A percentile compares a stretch with the other conserved stretches of the same genome.
Evolutionary conservation across 306 rosid species (phyloP).

Genomic region (Castanopsis chinensis): DNA sequence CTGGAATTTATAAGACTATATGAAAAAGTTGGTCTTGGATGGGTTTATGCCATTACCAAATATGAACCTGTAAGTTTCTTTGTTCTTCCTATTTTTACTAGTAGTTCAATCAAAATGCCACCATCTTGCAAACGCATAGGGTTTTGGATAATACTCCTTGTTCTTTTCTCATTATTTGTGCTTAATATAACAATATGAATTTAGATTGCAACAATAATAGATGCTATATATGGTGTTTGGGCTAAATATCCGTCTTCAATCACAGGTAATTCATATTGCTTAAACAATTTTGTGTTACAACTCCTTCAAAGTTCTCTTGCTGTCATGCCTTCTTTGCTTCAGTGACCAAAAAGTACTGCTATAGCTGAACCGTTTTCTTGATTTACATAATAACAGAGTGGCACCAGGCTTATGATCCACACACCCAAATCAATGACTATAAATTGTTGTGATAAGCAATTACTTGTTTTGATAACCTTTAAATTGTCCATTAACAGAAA

Average conservation of each 20-base stretch:
- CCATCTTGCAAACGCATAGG: constrained; percentile 1
- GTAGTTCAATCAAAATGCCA: background rate
- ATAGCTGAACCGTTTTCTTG: background rate
- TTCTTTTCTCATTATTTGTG: constrained; percentile 16
- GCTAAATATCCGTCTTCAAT: constrained; percentile 92
- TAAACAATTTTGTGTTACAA: constrained; percentile 1
- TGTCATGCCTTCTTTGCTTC: background rate
- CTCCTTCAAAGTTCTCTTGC: background rate
- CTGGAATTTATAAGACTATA: constrained; percentile 87
- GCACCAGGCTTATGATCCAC: background rate
- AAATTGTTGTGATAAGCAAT: background rate
- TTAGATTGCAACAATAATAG: constrained; percentile 64
- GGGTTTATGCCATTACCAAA: constrained; percentile 93
- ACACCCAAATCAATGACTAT: background rate
- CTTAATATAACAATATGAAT: background rate
- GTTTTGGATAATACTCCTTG: background rate
- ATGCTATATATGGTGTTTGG: constrained; percentile 71
- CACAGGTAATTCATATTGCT: constrained; percentile 48
- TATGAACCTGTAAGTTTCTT: constrained; percentile 65
- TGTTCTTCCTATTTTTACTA: constrained; percentile 1
- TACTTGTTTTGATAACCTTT: background rate
- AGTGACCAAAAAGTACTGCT: background rate
- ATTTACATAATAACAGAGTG: background rate
- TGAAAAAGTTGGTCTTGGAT: constrained; percentile 91
- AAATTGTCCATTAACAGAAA: background rate